phyloP scores from a whole-genome alignment of 2,329 filamentous ascomycete genomes.

The Aspergillus hiratsukae region DNA sequence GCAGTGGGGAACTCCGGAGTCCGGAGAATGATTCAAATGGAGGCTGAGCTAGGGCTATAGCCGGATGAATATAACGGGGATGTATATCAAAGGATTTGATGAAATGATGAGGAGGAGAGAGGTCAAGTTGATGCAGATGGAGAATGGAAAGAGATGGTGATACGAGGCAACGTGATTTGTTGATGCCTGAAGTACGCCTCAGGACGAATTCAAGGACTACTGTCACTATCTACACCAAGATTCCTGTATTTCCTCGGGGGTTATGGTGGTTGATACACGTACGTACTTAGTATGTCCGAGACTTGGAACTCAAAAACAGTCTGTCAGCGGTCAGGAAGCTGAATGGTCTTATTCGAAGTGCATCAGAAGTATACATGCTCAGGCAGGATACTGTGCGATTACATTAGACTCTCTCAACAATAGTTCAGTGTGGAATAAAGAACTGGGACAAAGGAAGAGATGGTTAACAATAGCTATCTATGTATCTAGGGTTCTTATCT shows the following conservation, averaged over 20 bases:
- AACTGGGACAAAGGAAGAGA: no score
- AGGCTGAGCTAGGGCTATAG: not conserved
- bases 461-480: not conserved
- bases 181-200: not conserved
- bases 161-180: not conserved
- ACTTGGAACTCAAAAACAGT: not conserved
- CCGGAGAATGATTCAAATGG: not conserved
- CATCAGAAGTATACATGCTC: not conserved
- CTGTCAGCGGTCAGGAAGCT: no score
- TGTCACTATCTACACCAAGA: not conserved
- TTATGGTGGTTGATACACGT: no score
- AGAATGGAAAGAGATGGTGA: not conserved
- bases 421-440: no score
- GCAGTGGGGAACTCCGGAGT: not conserved
- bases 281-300: not conserved
- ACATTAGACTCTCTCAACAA: no score
- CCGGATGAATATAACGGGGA: not conserved
- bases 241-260: not conserved
- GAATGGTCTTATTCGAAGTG: not conserved
- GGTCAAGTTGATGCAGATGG: not conserved
- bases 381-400: not conserved
- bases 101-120: not conserved
- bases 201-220: no score
- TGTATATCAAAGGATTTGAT: not conserved
- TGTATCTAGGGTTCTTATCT: not conserved